phyloP scores from a whole-genome alignment of 148 eudicot species.

The Heliamphora exappendiculata region DNA sequence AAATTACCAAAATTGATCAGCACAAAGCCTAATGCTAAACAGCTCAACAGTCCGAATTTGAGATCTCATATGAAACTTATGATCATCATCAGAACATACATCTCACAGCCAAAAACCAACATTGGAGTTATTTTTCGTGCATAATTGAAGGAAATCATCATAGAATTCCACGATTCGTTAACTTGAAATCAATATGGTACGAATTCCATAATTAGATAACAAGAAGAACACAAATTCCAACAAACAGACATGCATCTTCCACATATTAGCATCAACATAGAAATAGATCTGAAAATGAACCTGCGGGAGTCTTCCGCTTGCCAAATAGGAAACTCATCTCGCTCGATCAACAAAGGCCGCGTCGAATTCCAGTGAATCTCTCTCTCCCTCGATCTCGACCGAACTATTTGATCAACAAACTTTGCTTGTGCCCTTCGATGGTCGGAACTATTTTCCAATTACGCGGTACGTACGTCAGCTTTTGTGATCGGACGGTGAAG shows the following conservation, averaged over 20 bases:
- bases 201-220: neutral
- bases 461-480: no score
- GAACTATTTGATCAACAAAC: no score
- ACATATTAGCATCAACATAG: neutral
- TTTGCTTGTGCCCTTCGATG: no score
- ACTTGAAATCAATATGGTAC: neutral
- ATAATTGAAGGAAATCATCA: neutral
- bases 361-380: slow-evolving; percentile 2
- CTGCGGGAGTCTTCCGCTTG: slow-evolving; percentile 87
- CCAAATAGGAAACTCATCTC: slow-evolving; percentile 88
- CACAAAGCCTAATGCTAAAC: neutral
- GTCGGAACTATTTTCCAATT: no score
- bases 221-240: neutral
- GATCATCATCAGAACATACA: neutral
- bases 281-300: slow-evolving; percentile 22
- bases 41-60: neutral
- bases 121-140: neutral
- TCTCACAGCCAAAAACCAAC: neutral
- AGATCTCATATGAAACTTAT: neutral
- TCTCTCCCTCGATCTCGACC: neutral
- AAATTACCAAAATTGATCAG: neutral
- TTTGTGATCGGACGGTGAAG: no score
- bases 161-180: neutral
- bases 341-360: neutral
- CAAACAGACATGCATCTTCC: neutral